phyloP scores from a whole-genome alignment of 2,329 filamentous ascomycete species.

The Paraphoma sp. region DNA sequence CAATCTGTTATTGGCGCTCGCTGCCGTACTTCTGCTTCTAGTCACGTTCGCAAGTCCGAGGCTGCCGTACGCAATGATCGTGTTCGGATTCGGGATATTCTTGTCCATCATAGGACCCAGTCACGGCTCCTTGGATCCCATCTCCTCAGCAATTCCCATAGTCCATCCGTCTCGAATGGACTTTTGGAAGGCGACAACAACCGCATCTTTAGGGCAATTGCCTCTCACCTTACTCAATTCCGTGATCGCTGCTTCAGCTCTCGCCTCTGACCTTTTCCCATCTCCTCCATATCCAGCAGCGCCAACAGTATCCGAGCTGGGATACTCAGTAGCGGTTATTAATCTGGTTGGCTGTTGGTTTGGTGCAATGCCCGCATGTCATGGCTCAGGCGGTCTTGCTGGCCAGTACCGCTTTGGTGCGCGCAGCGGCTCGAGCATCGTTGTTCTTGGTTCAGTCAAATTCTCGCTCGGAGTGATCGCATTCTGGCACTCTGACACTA shows the following conservation, averaged over 20 bases:
- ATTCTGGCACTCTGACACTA: slow-evolving; percentile 70
- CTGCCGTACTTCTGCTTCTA: slow-evolving; percentile 74
- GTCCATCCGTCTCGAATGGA: slow-evolving; percentile 53
- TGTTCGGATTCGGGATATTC: slow-evolving; percentile 72
- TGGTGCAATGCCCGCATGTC: slow-evolving; percentile 93
- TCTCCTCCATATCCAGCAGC: slow-evolving; percentile 60
- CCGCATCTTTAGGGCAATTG: slow-evolving; percentile 82
- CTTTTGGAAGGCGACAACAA: slow-evolving; percentile 63
- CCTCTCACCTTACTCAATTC: slow-evolving; percentile 93
- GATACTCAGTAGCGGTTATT: slow-evolving; percentile 81
- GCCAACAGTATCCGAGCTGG: slow-evolving; percentile 77
- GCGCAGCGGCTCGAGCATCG: slow-evolving; percentile 81
- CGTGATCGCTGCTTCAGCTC: slow-evolving; percentile 82
- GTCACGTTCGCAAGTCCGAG: slow-evolving; percentile 68
- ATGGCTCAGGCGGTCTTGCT: slow-evolving; percentile 88
- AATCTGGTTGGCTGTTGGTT: slow-evolving; percentile 90
- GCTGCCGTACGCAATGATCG: slow-evolving; percentile 78
- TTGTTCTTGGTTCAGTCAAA: slow-evolving; percentile 80
- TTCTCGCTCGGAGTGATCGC: slow-evolving; percentile 71
- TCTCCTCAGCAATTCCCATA: slow-evolving; percentile 62
- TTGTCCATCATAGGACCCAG: slow-evolving; percentile 61
- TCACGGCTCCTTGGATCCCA: slow-evolving; percentile 11
- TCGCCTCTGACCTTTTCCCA: slow-evolving; percentile 80
- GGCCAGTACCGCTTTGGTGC: slow-evolving; percentile 93
- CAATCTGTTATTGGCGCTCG: slow-evolving; percentile 79